Evolutionary conservation across 257 asterid species (phyloP).

Genomic region (Nicotiana sylvestris): DNA sequence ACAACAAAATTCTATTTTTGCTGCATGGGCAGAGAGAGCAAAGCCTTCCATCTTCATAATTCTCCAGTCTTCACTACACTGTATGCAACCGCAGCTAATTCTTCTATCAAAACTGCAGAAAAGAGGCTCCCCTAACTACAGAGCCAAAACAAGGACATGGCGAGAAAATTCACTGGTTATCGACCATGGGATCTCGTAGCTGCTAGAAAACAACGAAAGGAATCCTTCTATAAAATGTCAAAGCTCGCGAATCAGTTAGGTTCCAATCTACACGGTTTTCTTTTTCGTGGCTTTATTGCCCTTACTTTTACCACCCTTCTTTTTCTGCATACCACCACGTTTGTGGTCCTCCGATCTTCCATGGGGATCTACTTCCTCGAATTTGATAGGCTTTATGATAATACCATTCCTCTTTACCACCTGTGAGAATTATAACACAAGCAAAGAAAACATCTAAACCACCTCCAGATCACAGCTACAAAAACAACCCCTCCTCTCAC

Average conservation of each 20-base stretch:
- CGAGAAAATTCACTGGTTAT: background rate
- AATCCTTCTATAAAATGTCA: background rate
- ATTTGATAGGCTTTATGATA: conserved; percentile 68
- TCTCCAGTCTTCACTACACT: background rate
- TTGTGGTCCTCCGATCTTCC: conserved; percentile 37
- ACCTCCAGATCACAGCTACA: background rate
- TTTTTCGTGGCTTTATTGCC: conserved; percentile 9
- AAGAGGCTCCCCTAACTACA: background rate
- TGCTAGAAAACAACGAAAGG: background rate
- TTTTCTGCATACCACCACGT: conserved; percentile 29
- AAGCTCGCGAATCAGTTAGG: background rate
- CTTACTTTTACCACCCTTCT: conserved; percentile 28
- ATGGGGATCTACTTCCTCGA: conserved; percentile 48
- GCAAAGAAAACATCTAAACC: background rate
- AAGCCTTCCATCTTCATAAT: background rate
- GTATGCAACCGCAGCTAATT: background rate
- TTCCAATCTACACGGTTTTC: background rate
- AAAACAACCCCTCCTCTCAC: background rate
- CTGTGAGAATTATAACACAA: conserved; percentile 28
- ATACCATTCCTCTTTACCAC: conserved; percentile 78
- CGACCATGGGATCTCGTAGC: background rate
- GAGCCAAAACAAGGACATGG: background rate
- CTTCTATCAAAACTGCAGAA: background rate
- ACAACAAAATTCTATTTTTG: background rate
- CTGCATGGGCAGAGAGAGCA: background rate